Evolutionary conservation across 2,329 filamentous ascomycete species (phyloP).

Genomic region (Ophiostoma australiae): DNA sequence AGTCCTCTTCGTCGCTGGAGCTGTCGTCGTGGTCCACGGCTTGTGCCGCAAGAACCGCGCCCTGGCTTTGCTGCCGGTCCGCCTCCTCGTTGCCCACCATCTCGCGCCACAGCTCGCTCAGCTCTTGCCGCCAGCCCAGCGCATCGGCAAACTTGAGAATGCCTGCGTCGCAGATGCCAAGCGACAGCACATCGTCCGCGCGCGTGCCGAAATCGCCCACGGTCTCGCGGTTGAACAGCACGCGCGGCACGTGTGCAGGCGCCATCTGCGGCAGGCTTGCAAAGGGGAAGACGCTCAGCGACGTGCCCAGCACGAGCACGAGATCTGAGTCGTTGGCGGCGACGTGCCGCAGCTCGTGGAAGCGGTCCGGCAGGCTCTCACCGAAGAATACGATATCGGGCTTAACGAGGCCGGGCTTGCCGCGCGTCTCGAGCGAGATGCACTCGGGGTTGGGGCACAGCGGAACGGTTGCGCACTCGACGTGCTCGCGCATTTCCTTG

Average conservation of each 20-base stretch:
- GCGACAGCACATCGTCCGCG: constrained; percentile 75
- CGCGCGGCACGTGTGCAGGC: constrained; percentile 58
- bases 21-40: constrained; percentile 29
- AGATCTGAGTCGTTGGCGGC: constrained; percentile 40
- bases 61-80: constrained; percentile 42
- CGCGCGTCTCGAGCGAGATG: constrained; percentile 27
- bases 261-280: constrained; percentile 69
- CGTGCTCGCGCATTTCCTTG: constrained; percentile 67
- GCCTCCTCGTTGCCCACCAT: constrained; percentile 60
- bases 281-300: constrained; percentile 61
- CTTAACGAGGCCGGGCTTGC: constrained; percentile 77
- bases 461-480: constrained; percentile 64
- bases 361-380: constrained; percentile 54
- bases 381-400: constrained; percentile 95
- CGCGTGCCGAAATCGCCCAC: constrained; percentile 75
- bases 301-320: constrained; percentile 35
- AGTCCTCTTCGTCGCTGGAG: constrained; percentile 11
- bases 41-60: constrained; percentile 43
- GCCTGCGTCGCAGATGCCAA: constrained; percentile 79
- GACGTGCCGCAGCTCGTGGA: constrained; percentile 55
- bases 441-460: constrained; percentile 47
- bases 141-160: constrained; percentile 72
- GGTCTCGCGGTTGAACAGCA: constrained; percentile 81
- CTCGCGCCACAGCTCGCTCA: constrained; percentile 69
- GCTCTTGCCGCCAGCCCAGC: constrained; percentile 78